Base-by-base conservation (phyloP, 2,329 filamentous ascomycete species). In the Leptographium lundbergii region DNA sequence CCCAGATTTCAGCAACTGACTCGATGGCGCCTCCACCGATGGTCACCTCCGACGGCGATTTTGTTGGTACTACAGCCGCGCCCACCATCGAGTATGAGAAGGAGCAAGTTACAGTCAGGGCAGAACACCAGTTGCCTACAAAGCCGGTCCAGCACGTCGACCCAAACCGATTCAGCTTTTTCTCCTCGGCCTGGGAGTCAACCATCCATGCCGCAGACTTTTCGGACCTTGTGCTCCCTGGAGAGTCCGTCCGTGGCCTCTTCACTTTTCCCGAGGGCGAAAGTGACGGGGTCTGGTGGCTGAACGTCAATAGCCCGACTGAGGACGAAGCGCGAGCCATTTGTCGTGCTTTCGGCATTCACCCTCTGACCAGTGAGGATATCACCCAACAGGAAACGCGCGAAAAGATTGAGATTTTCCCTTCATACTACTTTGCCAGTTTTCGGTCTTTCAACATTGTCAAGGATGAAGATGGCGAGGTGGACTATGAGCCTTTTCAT, bases 401-500 rank as follows among this genome's bases (percentile, higher is more conserved):
- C 51, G 94, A 99, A 75, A 99, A 99, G 77, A 96, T 99, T 59
- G 94, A 99, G 73, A 80, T 99, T 27, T 99, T 99, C 75, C 88
- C 89, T 27, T 90, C 91, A 50, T 99, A 99, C 75, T 99, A 99
- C 74, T 97, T 99, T 71, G 89, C 96, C 56, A 95, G 89, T 71
- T 99, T 97, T 80, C 85, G 92, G 57, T 96, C 91, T 2, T 99
- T 97, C 76, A 88, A 84, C 65, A 74, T 81, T 11, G 87, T 92
- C 58, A 78, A 89, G 64, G 88, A 95, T 65, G 86, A 89, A 65
- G 81, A 85, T 39, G 86, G 86, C 56, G 85, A 89, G 62, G 83
- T 89, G 60, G 95, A 95, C 68, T 87, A 96, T 67, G 91, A 96
- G 67, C 91, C 94, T 0, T 90, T 95, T 75, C 96, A 97, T 71